phyloP scores from a whole-genome alignment of 1,139 yeast genomes.

The Saccharomyces hybrid region DNA sequence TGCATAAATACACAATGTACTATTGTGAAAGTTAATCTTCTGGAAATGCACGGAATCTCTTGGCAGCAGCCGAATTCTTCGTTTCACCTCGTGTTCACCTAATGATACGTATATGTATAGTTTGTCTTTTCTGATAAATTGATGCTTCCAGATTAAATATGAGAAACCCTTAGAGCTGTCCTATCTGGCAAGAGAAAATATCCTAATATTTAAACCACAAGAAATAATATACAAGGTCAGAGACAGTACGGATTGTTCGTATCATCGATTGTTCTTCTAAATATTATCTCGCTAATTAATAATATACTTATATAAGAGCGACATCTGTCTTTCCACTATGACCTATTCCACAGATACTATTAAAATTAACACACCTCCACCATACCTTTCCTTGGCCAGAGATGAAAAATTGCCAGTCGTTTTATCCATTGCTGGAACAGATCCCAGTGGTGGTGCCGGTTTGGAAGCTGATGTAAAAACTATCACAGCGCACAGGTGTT shows the following conservation, averaged over 20 bases:
- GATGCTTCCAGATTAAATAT: neutral
- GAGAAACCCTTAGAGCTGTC: neutral
- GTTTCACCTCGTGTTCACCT: neutral
- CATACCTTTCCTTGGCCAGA: slow-evolving; percentile 20
- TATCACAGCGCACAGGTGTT: slow-evolving; percentile 68
- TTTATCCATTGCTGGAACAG: slow-evolving; percentile 74
- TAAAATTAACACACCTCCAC: slow-evolving; percentile 27
- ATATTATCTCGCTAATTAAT: neutral
- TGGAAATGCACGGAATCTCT: neutral
- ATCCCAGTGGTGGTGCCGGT: slow-evolving; percentile 92
- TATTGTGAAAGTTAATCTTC: neutral
- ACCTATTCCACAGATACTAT: slow-evolving; percentile 9
- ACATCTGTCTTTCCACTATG: slow-evolving; percentile 7
- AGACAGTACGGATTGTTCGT: neutral
- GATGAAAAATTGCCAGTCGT: slow-evolving; percentile 35
- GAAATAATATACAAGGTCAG: neutral
- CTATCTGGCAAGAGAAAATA: neutral
- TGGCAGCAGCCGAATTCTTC: neutral
- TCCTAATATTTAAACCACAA: neutral
- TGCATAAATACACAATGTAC: neutral
- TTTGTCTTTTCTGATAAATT: neutral
- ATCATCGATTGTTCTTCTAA: neutral
- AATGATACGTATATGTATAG: neutral
- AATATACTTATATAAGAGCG: neutral
- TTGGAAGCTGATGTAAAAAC: slow-evolving; percentile 90